Base-by-base conservation (phyloP, 2,329 filamentous ascomycete species). In the Eutypa lata region DNA sequence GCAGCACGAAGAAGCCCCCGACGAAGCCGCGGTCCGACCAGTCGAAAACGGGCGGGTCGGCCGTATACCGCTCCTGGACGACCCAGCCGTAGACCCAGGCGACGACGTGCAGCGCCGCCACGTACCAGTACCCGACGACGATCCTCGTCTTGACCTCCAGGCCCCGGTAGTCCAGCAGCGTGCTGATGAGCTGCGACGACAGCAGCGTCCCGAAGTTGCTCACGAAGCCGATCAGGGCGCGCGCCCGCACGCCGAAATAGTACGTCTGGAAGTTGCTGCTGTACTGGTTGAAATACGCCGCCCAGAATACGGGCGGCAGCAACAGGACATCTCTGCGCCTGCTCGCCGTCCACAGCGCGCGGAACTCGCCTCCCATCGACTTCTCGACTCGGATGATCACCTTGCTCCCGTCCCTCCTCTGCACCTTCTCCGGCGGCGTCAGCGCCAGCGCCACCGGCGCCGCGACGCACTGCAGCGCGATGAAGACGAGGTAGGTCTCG, bases 311-410 rank as follows among this genome's bases (percentile, higher is more conserved):
- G 0, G 87, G 83, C 62, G 91, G 85, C 0, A 86, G 74, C 59
- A 88, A 90, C 0, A 89, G 83, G 0, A 85, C 83, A 56, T 90
- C 85, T 2, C 81, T 83, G 33, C 90, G 89, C 56, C 87, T 81
- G 0, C 86, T 77, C 1, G 89, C 68, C 1, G 86, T 73, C 3
- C 89, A 74, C 1, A 90, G 80, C 2, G 74, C 82, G 40, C 83
- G 71, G 56, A 90, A 85, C 2, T 86, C 72, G 47, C 73, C 79
- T 0, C 73, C 72, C 2, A 82, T 86, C 2, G 76, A 75, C 56
- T 78, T 80, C 31, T 90, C 71, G 64, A 89, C 86, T n/a, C 69
- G 68, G 46, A 90, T 67, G 13, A 80, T 72, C 2, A 90, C 87
- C 13, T 76, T 78, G 4, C 79, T 76, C 0, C 87, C 86, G 56